These are phyloP conservation scores for Colletotrichum zoysiae DNA, from an alignment of 2,329 filamentous ascomycete genomes.

Conservation along the genomic window DNA sequence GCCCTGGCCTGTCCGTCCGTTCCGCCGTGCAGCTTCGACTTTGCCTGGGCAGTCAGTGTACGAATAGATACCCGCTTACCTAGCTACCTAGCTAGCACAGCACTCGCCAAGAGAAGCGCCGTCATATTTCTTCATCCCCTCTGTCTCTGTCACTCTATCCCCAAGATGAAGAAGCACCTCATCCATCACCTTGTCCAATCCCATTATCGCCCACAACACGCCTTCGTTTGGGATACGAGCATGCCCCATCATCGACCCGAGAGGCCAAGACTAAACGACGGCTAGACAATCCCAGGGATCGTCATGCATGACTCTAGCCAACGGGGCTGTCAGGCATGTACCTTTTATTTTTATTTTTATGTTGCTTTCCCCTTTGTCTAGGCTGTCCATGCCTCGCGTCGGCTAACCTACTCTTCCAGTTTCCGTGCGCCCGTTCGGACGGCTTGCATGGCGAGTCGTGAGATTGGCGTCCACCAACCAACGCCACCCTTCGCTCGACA, in stretches of 20 bases:
- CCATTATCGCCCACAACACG: neutral
- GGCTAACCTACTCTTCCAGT: conserved; percentile 30
- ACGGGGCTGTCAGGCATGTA: conserved; percentile 10
- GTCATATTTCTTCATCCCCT: neutral
- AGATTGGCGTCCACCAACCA: conserved; percentile 32
- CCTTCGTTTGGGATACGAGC: neutral
- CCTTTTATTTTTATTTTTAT: neutral
- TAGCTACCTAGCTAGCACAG: conserved; percentile 2
- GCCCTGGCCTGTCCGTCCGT: neutral
- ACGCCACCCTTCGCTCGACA: conserved; percentile 27
- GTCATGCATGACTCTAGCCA: conserved; percentile 28
- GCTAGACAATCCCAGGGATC: neutral
- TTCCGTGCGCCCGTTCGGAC: conserved; percentile 38
- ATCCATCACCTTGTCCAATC: neutral
- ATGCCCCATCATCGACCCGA: neutral
- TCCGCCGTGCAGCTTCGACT: neutral
- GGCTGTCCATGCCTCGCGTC: conserved; percentile 20
- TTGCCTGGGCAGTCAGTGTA: neutral
- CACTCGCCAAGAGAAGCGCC: neutral
- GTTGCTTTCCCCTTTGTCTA: neutral
- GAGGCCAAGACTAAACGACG: neutral
- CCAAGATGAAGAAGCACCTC: neutral
- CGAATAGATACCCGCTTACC: no score
- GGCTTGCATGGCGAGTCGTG: conserved; percentile 22
- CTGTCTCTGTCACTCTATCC: neutral